Evolutionary conservation across 306 rosid genomes (phyloP), one percentile per base, ranked within the genome.

Genomic region (Lathyrus sativus): DNA sequence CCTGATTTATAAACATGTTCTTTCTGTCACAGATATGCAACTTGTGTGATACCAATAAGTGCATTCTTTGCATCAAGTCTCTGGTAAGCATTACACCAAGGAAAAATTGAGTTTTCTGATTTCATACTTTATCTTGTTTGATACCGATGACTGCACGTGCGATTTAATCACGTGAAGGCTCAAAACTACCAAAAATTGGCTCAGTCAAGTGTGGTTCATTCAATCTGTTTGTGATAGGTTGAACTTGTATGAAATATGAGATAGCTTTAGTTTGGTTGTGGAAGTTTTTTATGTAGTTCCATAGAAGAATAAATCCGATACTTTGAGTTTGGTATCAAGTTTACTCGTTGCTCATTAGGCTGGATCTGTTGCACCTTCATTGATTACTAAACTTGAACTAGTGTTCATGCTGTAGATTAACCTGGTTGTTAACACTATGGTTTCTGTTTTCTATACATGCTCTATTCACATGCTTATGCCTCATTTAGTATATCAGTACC

Each of bases 51-150:
- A 72, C 98, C 96, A 5, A 92, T 90, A 42, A 90, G 98, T 73
- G 98, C 93, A 18, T 92, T 90, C 88, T 90, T 92, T 65, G 98
- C 98, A 17, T 90, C 96, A 67, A 92, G 98, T 73, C 96, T 92
- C 48, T 92, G 96, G 96, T 92, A 83, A 92, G 91, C 70, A 68
- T 71, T 38, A 11, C 51, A 57, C 38, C 22, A 11, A 7, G 55
- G 7, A 7, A 62, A 62, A 24, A 13, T 39, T 22, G 26, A 72
- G 33, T 72, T 62, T 41, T 39, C 17, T 35, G 33, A n/a, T 56
- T 72, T 38, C n/a, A 12, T 31, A 37, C 29, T 28, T 28, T 33
- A 42, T 7, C 9, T 43, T 41, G 65, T 70, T 26, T 70, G 14
- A 55, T 14, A 41, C 28, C 18, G 22, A 18, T 26, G 18, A 61